Conservation (phyloP, 1,284 basidiomycete species). For the Apiotrichum veenhuisii region DNA sequence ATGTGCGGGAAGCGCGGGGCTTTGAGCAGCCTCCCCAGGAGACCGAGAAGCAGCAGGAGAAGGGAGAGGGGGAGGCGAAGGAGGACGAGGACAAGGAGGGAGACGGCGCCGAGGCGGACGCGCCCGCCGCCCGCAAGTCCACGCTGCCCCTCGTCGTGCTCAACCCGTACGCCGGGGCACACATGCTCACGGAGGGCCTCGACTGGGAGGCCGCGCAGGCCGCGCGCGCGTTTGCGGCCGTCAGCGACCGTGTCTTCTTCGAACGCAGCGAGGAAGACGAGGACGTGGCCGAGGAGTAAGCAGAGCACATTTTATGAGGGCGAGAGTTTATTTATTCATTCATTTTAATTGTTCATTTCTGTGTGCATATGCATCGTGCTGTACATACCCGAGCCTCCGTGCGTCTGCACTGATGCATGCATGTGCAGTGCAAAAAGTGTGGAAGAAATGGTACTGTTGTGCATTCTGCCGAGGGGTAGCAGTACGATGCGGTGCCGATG, state of each 20-base stretch:
- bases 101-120: not conserved
- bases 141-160: constrained; percentile 25
- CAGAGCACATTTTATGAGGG: constrained; percentile 27
- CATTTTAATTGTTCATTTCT: not conserved
- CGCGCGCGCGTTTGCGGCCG: constrained; percentile 30
- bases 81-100: not conserved
- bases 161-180: constrained; percentile 29
- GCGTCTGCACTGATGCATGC: too few relatives aligned
- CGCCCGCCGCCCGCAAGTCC: not conserved
- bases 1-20: not conserved
- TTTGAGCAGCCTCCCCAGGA: not conserved
- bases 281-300: constrained; percentile 53
- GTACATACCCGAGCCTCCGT: too few relatives aligned
- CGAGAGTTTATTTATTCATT: not conserved
- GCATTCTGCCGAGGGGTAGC: too few relatives aligned
- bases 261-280: constrained; percentile 53
- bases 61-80: not conserved
- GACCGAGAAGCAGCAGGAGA: not conserved
- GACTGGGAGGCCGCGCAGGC: constrained; percentile 44
- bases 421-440: too few relatives aligned
- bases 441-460: too few relatives aligned
- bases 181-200: constrained; percentile 38
- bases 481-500: too few relatives aligned
- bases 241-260: constrained; percentile 47
- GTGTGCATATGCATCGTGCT: not conserved